A percentile compares a stretch with the other conserved stretches of the same genome.
phyloP scores from a whole-genome alignment of 352 stramenopile genomes.

The Pythium chondricola region DNA sequence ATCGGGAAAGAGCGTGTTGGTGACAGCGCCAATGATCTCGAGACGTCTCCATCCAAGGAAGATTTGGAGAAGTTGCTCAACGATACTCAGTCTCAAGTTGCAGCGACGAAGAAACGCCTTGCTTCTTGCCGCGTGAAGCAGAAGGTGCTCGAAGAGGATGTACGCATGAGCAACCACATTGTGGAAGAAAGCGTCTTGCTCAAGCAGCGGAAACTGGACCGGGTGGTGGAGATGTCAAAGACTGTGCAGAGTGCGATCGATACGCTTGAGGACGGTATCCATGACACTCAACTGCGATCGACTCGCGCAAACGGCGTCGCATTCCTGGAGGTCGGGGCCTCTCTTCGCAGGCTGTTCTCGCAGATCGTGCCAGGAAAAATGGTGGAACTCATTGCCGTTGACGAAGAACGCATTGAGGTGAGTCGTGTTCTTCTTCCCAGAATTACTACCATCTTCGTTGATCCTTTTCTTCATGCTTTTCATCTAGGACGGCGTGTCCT shows the following conservation, averaged over 20 bases:
- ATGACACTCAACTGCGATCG: slow-evolving; percentile 16
- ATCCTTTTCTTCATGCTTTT: background rate
- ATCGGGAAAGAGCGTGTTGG: too few relatives aligned
- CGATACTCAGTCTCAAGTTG: too few relatives aligned
- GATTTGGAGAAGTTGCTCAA: too few relatives aligned
- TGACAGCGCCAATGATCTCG: too few relatives aligned
- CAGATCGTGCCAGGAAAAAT: slow-evolving; percentile 20
- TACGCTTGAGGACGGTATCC: slow-evolving; percentile 21
- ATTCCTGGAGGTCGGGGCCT: slow-evolving; percentile 8
- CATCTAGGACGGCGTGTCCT: slow-evolving; percentile 14
- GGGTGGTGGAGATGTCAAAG: slow-evolving; percentile 11
- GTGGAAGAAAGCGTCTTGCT: slow-evolving; percentile 8
- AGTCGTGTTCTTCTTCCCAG: background rate
- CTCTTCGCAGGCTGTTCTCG: slow-evolving; percentile 23
- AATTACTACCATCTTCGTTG: background rate
- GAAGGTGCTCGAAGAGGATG: slow-evolving; percentile 8
- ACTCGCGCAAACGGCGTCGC: slow-evolving; percentile 22
- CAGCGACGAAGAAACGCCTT: slow-evolving; percentile 4
- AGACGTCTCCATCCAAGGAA: too few relatives aligned
- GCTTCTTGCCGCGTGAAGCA: slow-evolving; percentile 1
- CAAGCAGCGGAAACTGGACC: slow-evolving; percentile 15
- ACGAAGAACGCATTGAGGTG: slow-evolving; percentile 20
- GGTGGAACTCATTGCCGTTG: slow-evolving; percentile 5
- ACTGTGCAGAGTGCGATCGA: slow-evolving; percentile 12
- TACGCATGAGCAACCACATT: background rate